Base-by-base conservation (phyloP, 345 rosid species). In the Rhizophora apiculata region DNA sequence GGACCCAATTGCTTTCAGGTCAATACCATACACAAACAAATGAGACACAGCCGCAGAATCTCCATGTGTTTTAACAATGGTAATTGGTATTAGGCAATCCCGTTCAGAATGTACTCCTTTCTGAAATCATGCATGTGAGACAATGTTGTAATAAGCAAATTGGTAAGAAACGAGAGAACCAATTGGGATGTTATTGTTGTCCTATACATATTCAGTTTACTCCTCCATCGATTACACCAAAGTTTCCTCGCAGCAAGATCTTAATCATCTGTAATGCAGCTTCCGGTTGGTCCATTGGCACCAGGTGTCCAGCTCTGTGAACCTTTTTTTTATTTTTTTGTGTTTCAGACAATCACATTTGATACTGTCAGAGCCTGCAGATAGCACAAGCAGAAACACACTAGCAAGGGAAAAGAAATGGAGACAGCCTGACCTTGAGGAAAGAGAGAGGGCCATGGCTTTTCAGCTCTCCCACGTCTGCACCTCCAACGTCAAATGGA, bases 281-380 rank as follows among this genome's bases (percentile, higher is more conserved):
- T 75, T 95, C 89, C 13, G 98, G 97, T 60, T 92, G 97, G 84
- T 95, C 98, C 98, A 92, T 92, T 3, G 97, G 96, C 68, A 92
- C 98, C 97, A 89, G 77, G 69, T 87, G 98, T 54, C 97, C 94
- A 6, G 97, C 99, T 68, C 85, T 68, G 46, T 84, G 84, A 4
- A 93, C 91, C 98, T 90, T 78, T 55, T 55, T 54, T 65, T 57
- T 48, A 29, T 31, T 30, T 36, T 36, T 36, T 36, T 0, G 1
- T 55, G 59, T 55, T 22, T 8, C 15, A 55, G 30, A 55, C 15
- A 26, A 22, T 55, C 29, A 55, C 59, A 55, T 11, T 54, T 8
- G 27, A 22, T 13, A 22, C 27, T n/a, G 6, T 55, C 0, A 55
- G 59, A 55, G 59, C 49, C 49, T 43, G 49, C 49, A 13, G 18